Evolutionary conservation across 345 rosid genomes (phyloP), one percentile per base, ranked within the genome.

Genomic region (Physaria fendleri): DNA sequence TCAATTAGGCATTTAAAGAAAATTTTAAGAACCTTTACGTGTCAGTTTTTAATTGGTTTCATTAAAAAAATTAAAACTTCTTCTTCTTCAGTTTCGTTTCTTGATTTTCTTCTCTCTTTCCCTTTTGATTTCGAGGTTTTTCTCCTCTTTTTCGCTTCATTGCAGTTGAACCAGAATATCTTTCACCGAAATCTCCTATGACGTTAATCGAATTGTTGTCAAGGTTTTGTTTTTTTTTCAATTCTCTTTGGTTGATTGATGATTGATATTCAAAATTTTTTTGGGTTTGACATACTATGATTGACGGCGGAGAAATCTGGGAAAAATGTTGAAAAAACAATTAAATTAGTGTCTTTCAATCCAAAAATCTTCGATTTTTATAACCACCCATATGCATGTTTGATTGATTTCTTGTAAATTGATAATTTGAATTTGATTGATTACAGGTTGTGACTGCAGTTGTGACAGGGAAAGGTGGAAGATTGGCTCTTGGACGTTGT

Each of bases 151-250:
- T 58, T 48, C 4, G 68, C 68, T 47, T 55, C 64, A 32, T 56
- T 47, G 20, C 62, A 61, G 18, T 42, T 33, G 40, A 57, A 56
- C n/a, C n/a, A n/a, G n/a, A n/a, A n/a, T 53, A 32, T 16, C 62
- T 6, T 53, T 21, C 65, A 62, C 44, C 46, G 33, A 32, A 48
- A 55, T 38, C 46, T 48, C 68, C 23, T 13, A n/a, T 53, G 83
- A 87, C 45, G 95, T 82, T 13, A 90, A 76, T 82, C 99, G 99
- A 60, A 53, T 93, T 32, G 83, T 93, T 24, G 74, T 93, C 77
- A 93, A 93, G 97, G 99, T 69, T 49, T 11, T 61, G 41, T n/a
- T 32, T 11, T 3, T 30, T 32, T 32, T 30, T 6, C 18, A 17
- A 2, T 53, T 39, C 24, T 54, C 29, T 69, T 4, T 43, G 8